Evolutionary conservation across 2,329 filamentous ascomycete species (phyloP).

Genomic region (Dactylellina cionopaga): DNA sequence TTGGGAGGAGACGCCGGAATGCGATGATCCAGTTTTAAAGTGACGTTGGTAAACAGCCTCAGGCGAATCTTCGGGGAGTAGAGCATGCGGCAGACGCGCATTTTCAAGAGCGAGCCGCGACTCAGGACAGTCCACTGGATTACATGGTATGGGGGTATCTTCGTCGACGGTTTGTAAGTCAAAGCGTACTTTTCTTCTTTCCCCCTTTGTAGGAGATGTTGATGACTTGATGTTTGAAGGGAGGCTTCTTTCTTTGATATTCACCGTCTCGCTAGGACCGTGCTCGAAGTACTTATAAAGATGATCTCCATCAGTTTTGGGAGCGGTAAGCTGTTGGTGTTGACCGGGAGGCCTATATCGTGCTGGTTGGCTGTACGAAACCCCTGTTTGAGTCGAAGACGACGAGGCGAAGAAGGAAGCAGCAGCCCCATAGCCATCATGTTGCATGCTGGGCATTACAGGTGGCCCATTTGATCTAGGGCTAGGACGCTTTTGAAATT

Average conservation of each 20-base stretch:
- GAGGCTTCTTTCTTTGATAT: slow-evolving; percentile 37
- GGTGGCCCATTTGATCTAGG: slow-evolving; percentile 1
- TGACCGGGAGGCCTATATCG: neutral
- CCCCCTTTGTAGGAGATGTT: slow-evolving; percentile 19
- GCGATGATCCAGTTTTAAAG: neutral
- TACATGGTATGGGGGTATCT: slow-evolving; percentile 44
- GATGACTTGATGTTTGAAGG: slow-evolving; percentile 9
- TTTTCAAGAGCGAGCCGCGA: slow-evolving; percentile 36
- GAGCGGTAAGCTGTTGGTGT: neutral
- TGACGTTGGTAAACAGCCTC: neutral
- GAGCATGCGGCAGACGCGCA: slow-evolving; percentile 21
- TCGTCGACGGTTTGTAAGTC: slow-evolving; percentile 34
- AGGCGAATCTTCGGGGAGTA: neutral
- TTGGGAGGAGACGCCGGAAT: neutral
- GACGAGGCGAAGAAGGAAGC: neutral
- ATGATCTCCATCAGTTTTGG: slow-evolving; percentile 1
- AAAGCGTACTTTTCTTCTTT: slow-evolving; percentile 26
- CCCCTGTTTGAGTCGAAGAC: neutral
- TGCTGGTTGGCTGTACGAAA: neutral
- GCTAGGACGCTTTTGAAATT: neutral
- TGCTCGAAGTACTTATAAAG: slow-evolving; percentile 24
- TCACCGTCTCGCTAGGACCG: slow-evolving; percentile 21
- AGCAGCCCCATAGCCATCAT: slow-evolving; percentile 16
- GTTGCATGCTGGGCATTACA: slow-evolving; percentile 16
- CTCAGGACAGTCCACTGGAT: slow-evolving; percentile 36